phyloP scores from a whole-genome alignment of 192 early-diverging fungal species.

The Entomortierella parvispora region DNA sequence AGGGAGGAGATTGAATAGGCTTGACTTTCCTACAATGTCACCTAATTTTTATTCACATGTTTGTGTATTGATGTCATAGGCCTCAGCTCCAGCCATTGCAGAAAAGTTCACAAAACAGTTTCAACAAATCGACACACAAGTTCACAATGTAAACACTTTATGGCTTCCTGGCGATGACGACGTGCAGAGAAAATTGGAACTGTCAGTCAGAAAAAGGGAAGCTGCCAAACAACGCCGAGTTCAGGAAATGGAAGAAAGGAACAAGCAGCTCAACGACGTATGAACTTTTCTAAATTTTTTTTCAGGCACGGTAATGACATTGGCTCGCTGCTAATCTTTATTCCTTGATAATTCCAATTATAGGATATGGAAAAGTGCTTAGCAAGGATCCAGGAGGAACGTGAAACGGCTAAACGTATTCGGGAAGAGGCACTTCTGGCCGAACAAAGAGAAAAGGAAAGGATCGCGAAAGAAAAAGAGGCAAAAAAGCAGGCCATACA shows the following conservation, averaged over 20 bases:
- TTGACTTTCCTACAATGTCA: not conserved
- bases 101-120: conserved; percentile 22
- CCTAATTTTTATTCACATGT: not conserved
- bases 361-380: conserved; percentile 25
- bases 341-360: not conserved
- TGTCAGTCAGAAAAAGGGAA: not conserved
- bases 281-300: not conserved
- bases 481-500: conserved; percentile 29
- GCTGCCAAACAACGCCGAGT: too few species aligned
- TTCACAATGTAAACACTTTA: not conserved
- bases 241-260: too few species aligned
- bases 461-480: conserved; percentile 37
- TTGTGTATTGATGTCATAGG: not conserved
- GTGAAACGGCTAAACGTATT: conserved; percentile 26
- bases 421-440: conserved; percentile 17
- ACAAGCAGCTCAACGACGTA: too few species aligned
- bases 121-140: not conserved
- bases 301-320: not conserved
- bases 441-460: conserved; percentile 25
- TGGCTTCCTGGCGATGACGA: conserved; percentile 13
- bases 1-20: not conserved
- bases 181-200: conserved; percentile 8
- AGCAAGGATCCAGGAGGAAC: conserved; percentile 32
- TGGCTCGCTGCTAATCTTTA: not conserved
- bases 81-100: conserved; percentile 4